Evolutionary conservation across 345 rosid species (phyloP).

Genomic region (Linum lewisii): DNA sequence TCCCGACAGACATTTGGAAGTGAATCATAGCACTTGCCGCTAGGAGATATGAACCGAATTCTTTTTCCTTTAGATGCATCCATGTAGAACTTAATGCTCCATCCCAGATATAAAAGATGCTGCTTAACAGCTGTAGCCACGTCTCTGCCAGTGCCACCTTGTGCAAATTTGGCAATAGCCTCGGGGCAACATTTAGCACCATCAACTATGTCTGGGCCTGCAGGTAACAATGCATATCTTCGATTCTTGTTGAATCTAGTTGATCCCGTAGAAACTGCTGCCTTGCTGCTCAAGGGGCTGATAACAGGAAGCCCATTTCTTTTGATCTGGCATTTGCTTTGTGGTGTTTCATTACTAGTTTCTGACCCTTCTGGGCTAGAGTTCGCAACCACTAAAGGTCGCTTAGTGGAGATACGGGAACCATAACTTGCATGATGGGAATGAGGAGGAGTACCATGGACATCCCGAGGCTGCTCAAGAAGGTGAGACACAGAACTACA

Average conservation of each 20-base stretch:
- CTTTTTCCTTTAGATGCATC: background rate
- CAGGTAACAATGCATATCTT: background rate
- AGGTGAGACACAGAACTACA: too few relatives aligned
- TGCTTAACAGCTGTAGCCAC: background rate
- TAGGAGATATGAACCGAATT: background rate
- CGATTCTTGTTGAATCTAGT: background rate
- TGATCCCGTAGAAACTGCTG: background rate
- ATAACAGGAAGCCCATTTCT: too few relatives aligned
- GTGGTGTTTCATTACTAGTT: too few relatives aligned
- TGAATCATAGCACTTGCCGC: background rate
- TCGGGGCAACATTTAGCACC: background rate
- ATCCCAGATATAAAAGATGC: background rate
- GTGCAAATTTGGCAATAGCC: background rate
- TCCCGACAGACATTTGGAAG: background rate
- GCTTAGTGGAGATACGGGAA: too few relatives aligned
- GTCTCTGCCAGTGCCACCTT: background rate
- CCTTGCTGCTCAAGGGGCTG: background rate
- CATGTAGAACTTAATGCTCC: background rate
- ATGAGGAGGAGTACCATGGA: too few relatives aligned
- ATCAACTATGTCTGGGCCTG: background rate
- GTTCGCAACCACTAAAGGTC: too few relatives aligned
- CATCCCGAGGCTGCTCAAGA: too few relatives aligned
- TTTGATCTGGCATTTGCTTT: too few relatives aligned
- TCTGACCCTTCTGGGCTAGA: too few relatives aligned
- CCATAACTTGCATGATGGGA: too few relatives aligned